These are phyloP conservation scores for Camelina laxa DNA, from an alignment of 345 rosid species.

Conservation along the genomic window DNA sequence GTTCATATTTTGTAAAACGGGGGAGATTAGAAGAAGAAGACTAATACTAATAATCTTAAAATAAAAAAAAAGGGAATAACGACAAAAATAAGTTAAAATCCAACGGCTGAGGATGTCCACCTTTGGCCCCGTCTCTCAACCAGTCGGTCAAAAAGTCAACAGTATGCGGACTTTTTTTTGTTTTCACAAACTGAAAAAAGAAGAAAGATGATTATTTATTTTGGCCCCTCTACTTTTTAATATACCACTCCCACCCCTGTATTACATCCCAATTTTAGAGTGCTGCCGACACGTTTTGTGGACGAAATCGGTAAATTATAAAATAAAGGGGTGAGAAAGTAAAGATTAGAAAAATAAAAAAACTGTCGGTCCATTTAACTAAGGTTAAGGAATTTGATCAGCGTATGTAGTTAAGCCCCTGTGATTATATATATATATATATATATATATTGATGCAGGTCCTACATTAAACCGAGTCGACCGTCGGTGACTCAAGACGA, in stretches of 20 bases:
- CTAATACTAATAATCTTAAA: background rate
- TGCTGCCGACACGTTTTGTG: conserved; percentile 39
- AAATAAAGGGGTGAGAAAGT: conserved; percentile 37
- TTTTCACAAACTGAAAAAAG: background rate
- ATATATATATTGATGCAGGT: conserved; percentile 15
- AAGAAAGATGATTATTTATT: conserved; percentile 15
- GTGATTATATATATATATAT: conserved; percentile 19
- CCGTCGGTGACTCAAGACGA: conserved; percentile 87
- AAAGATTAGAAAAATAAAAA: conserved; percentile 17
- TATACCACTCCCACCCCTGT: background rate
- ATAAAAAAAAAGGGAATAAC: conserved; percentile 7
- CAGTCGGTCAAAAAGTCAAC: conserved; percentile 43
- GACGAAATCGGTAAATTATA: background rate
- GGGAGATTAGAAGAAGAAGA: conserved; percentile 4
- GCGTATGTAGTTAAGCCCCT: conserved; percentile 45
- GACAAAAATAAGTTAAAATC: conserved; percentile 40
- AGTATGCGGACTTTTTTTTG: conserved; percentile 18
- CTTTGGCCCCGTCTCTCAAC: conserved; percentile 26
- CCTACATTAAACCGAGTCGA: conserved; percentile 48
- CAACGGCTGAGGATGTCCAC: conserved; percentile 36
- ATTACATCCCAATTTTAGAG: background rate
- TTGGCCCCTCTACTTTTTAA: conserved; percentile 35
- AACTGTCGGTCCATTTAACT: conserved; percentile 68
- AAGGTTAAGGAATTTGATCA: conserved; percentile 55
- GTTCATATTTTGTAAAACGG: conserved; percentile 23